Evolutionary conservation across 805 yeast species (phyloP).

Genomic region (Kodamaea lidongshanica): DNA sequence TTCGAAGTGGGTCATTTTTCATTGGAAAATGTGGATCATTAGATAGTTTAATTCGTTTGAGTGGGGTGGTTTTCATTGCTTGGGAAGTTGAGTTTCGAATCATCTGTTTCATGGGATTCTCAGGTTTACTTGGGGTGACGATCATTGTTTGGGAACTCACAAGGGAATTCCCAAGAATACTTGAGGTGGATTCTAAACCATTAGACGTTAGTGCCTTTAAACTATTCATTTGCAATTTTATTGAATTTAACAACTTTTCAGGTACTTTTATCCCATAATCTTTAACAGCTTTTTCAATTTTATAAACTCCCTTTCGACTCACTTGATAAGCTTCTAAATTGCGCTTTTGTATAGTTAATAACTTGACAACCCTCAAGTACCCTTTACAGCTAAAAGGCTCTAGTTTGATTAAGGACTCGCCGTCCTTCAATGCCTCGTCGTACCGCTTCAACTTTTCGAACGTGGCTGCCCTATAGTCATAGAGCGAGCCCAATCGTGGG

Average conservation of each 20-base stretch:
- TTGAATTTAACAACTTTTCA: constrained; percentile 21
- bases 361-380: constrained; percentile 40
- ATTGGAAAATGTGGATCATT: too few species aligned
- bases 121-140: too few species aligned
- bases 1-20: constrained; percentile 23
- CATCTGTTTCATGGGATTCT: constrained; percentile 5
- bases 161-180: too few species aligned
- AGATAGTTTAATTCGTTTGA: too few species aligned
- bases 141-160: neutral
- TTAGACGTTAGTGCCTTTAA: constrained; percentile 9
- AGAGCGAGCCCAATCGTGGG: constrained; percentile 29
- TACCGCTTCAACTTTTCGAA: constrained; percentile 34
- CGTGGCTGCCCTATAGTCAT: constrained; percentile 48
- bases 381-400: constrained; percentile 48
- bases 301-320: constrained; percentile 32
- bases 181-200: too few species aligned
- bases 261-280: constrained; percentile 25
- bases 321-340: constrained; percentile 30
- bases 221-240: constrained; percentile 19
- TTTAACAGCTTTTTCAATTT: constrained; percentile 27
- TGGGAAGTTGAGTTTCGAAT: too few species aligned
- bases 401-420: constrained; percentile 22
- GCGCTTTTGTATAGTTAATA: constrained; percentile 19
- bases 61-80: too few species aligned
- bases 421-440: constrained; percentile 33